Percentiles rank a stretch among this genome's conserved stretches.
phyloP scores from a whole-genome alignment of 306 rosid genomes.

The Lathyrus tuberosus region DNA sequence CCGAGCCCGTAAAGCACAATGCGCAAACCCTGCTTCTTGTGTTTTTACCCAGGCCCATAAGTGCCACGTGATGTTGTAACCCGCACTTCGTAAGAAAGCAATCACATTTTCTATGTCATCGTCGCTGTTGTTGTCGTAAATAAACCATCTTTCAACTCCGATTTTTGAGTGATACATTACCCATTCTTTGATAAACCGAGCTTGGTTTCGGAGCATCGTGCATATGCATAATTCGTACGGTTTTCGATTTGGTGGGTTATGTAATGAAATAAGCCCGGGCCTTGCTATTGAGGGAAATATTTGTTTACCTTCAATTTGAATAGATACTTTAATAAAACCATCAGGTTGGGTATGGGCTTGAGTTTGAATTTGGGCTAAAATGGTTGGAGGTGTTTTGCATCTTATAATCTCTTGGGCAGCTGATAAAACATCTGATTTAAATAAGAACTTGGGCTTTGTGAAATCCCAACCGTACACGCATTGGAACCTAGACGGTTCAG shows the following conservation, averaged over 20 bases:
- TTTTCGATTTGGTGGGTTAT: conserved; percentile 15
- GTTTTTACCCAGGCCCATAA: conserved; percentile 82
- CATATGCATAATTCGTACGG: conserved; percentile 61
- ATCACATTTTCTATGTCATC: conserved; percentile 50
- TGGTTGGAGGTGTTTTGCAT: conserved; percentile 63
- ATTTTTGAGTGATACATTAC: conserved; percentile 70
- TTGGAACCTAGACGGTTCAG: conserved; percentile 50
- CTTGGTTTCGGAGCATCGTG: conserved; percentile 83
- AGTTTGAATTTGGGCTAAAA: conserved; percentile 40
- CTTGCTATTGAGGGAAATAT: conserved; percentile 59
- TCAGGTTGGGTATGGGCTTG: neutral
- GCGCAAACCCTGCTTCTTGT: conserved; percentile 86
- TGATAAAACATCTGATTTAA: conserved; percentile 55
- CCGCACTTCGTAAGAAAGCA: conserved; percentile 7
- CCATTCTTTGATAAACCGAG: conserved; percentile 77
- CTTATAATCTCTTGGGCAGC: conserved; percentile 78
- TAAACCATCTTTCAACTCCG: conserved; percentile 74
- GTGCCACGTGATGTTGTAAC: conserved; percentile 60
- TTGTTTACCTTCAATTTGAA: conserved; percentile 40
- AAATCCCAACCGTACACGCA: conserved; percentile 82
- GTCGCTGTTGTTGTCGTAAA: conserved; percentile 79
- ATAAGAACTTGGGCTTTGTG: conserved; percentile 39
- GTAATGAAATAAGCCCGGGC: conserved; percentile 21
- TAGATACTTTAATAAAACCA: conserved; percentile 54
- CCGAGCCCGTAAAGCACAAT: conserved; percentile 69